phyloP scores from a whole-genome alignment of 208 protist species.

The Leishmania gerbilli region DNA sequence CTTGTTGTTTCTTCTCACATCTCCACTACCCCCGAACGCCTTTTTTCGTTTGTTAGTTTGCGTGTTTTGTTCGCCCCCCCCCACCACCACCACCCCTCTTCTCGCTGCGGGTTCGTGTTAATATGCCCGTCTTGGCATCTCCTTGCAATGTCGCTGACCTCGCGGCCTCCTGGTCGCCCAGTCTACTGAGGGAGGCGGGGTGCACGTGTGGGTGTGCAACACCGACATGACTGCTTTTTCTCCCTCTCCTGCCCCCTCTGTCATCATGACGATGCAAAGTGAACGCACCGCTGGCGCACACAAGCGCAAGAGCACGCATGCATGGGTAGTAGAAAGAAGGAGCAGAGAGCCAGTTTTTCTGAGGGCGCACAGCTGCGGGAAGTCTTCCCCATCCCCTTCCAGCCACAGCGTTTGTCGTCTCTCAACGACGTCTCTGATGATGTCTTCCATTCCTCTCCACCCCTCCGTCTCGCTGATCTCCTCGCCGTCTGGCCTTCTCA shows the following conservation, averaged over 20 bases:
- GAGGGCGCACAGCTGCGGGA: neutral
- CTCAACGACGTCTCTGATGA: neutral
- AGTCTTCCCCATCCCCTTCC: neutral
- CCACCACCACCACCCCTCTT: neutral
- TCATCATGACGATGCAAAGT: neutral
- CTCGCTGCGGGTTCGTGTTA: neutral
- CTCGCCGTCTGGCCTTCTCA: neutral
- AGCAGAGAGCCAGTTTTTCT: neutral
- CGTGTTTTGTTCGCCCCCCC: neutral
- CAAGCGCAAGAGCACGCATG: neutral
- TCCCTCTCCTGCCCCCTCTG: neutral
- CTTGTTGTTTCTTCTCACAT: neutral
- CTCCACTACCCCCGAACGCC: neutral
- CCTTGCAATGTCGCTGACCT: neutral
- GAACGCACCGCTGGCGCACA: neutral
- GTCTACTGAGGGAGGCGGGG: neutral
- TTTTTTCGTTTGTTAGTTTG: neutral
- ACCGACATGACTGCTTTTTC: neutral
- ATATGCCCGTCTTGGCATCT: neutral
- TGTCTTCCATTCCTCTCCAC: neutral
- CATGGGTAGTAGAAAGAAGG: neutral
- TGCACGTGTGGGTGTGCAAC: neutral
- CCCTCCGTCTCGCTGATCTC: neutral
- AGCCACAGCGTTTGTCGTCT: neutral
- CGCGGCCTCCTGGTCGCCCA: neutral